These are phyloP conservation scores for Vairimorpha necatrix DNA, from an alignment of 371 early-diverging fungal genomes.

Conservation along the genomic window DNA sequence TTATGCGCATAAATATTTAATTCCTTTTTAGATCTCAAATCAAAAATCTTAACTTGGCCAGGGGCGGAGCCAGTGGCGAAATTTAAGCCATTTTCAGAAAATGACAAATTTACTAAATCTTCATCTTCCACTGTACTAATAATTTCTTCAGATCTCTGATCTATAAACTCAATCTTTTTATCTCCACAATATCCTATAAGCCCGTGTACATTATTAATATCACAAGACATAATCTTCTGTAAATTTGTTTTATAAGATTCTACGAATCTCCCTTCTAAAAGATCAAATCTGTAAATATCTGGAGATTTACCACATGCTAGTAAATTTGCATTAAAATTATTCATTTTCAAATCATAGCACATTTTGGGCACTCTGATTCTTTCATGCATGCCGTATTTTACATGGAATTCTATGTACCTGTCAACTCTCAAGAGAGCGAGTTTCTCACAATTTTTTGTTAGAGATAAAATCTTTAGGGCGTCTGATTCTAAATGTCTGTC, in stretches of 20 bases:
- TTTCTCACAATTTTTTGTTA: constrained; percentile 95
- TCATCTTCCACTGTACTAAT: constrained; percentile 67
- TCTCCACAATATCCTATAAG: constrained; percentile 80
- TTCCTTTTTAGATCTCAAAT: constrained; percentile 77
- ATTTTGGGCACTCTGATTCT: constrained; percentile 80
- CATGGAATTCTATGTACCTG: constrained; percentile 87
- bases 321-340: constrained; percentile 80
- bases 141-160: constrained; percentile 34
- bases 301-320: constrained; percentile 73
- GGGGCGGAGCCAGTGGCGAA: constrained; percentile 80
- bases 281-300: constrained; percentile 82
- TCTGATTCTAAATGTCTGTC: constrained; percentile 90
- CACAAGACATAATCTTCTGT: constrained; percentile 63
- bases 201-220: constrained; percentile 80
- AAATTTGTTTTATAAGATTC: constrained; percentile 70
- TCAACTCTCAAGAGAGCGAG: constrained; percentile 80
- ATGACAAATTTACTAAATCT: constrained; percentile 65
- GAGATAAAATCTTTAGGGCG: constrained; percentile 68
- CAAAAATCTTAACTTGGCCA: constrained; percentile 82
- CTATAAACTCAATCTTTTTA: constrained; percentile 68
- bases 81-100: constrained; percentile 76
- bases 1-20: constrained; percentile 89
- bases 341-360: constrained; percentile 67
- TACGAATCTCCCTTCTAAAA: constrained; percentile 86
- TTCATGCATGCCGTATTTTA: constrained; percentile 86